Evolutionary conservation across 805 yeast genomes (phyloP).

Genomic region (Saccharomycopsis babjevae): DNA sequence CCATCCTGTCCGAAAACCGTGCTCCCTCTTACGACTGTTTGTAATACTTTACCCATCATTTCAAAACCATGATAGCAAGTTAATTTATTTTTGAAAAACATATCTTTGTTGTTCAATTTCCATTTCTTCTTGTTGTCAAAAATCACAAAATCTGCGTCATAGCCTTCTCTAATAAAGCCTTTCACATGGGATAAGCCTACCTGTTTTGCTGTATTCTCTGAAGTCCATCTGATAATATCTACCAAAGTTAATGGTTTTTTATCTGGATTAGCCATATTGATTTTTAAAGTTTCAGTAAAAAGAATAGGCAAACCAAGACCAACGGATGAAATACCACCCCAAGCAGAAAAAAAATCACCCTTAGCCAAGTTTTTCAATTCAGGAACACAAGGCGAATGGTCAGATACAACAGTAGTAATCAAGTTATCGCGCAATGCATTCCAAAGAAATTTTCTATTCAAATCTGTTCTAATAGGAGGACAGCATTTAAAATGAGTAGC

Average conservation of each 20-base stretch:
- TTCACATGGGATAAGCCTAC: constrained; percentile 65
- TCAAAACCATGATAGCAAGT: constrained; percentile 75
- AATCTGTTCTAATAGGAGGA: constrained; percentile 80
- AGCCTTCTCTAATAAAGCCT: constrained; percentile 64
- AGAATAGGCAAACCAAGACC: constrained; percentile 82
- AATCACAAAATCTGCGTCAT: constrained; percentile 81
- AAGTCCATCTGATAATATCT: constrained; percentile 74
- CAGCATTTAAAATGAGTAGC: constrained; percentile 87
- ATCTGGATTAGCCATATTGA: constrained; percentile 20
- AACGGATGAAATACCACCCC: constrained; percentile 95
- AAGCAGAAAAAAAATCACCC: constrained; percentile 85
- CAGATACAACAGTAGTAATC: constrained; percentile 82
- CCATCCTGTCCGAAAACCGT: constrained; percentile 53
- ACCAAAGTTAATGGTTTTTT: constrained; percentile 40
- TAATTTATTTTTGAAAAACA: constrained; percentile 74
- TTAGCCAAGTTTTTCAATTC: constrained; percentile 69
- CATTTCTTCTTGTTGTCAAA: constrained; percentile 56
- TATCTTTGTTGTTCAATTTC: constrained; percentile 41
- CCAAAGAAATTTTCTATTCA: constrained; percentile 70
- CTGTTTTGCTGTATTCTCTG: constrained; percentile 74
- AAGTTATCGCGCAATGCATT: constrained; percentile 54
- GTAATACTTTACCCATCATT: constrained; percentile 64
- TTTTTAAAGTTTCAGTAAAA: constrained; percentile 58
- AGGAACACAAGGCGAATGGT: constrained; percentile 95
- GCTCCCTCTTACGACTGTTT: constrained; percentile 71